phyloP scores from a whole-genome alignment of 169 alveolate genomes.

The Eimeria acervulina region DNA sequence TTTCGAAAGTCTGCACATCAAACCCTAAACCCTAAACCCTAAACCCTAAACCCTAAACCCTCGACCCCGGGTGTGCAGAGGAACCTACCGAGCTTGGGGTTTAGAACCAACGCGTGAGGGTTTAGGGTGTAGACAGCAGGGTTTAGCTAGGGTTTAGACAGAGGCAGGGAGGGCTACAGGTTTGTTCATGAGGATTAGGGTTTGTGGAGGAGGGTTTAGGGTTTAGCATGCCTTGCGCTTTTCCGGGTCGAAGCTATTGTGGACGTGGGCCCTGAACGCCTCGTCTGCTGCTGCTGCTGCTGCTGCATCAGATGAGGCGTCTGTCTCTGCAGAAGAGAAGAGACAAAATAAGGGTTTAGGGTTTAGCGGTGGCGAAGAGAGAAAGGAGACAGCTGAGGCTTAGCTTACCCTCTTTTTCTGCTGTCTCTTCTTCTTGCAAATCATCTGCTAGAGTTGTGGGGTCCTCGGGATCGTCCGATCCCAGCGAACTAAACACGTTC shows the following conservation, averaged over 20 bases:
- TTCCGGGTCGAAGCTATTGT: conserved; percentile 12
- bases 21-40: no score
- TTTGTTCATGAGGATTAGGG: background rate
- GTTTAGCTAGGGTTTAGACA: background rate
- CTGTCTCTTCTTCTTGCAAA: background rate
- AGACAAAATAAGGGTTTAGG: background rate
- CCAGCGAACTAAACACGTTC: conserved; percentile 83
- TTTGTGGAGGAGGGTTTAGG: background rate
- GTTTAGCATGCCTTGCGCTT: conserved; percentile 32
- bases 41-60: no score
- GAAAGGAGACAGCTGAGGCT: background rate
- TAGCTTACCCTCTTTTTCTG: background rate
- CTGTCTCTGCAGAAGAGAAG: background rate
- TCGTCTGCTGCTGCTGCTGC: conserved; percentile 32
- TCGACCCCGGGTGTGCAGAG: no score
- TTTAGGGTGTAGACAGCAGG: no score
- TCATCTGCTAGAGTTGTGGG: background rate
- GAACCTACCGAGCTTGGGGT: background rate
- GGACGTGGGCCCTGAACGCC: conserved; percentile 9
- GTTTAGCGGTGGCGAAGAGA: background rate
- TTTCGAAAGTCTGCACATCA: conserved; percentile 85
- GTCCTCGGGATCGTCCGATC: conserved; percentile 5
- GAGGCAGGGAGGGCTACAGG: background rate
- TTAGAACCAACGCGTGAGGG: background rate
- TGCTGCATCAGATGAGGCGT: background rate